A percentile compares a stretch with the other conserved stretches of the same genome.
These are phyloP conservation scores for Auricularia cornea DNA, from an alignment of 768 basidiomycete genomes.

Conservation along the genomic window DNA sequence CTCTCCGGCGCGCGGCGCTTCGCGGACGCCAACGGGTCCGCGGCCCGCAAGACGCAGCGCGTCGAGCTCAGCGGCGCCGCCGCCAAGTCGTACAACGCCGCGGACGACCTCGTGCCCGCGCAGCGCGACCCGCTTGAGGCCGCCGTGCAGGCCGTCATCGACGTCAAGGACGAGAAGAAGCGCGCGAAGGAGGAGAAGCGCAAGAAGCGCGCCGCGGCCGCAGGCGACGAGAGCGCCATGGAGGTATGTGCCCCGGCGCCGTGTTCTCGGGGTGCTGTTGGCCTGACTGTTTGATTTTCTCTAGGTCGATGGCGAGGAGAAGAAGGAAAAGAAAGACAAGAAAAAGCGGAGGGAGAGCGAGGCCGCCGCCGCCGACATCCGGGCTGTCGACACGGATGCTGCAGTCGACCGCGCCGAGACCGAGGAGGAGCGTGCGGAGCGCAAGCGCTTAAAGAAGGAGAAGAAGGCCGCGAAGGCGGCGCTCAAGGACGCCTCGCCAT, in stretches of 20 bases:
- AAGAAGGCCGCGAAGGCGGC: conserved; percentile 70
- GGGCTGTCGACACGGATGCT: conserved; percentile 26
- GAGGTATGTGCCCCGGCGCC: too few species aligned
- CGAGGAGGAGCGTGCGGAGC: conserved; percentile 54
- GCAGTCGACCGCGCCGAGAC: conserved; percentile 50
- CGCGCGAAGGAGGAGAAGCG: conserved; percentile 70
- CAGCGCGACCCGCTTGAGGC: conserved; percentile 73
- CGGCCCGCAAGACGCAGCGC: conserved; percentile 60
- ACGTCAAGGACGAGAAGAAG: conserved; percentile 84
- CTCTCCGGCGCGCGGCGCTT: conserved; percentile 61
- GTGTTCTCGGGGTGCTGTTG: background rate
- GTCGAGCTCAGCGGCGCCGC: conserved; percentile 73
- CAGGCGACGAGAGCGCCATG: conserved; percentile 29
- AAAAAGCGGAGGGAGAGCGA: conserved; percentile 46
- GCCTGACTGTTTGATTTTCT: background rate
- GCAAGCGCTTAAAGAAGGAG: conserved; percentile 71
- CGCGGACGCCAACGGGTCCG: conserved; percentile 28
- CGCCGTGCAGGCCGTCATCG: conserved; percentile 65
- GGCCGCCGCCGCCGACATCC: conserved; percentile 23
- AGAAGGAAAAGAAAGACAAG: conserved; percentile 29
- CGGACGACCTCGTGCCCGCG: conserved; percentile 66
- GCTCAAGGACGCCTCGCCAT: conserved; percentile 17
- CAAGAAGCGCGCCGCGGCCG: conserved; percentile 43
- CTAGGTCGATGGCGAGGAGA: conserved; percentile 14
- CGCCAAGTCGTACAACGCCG: conserved; percentile 75